Base-by-base conservation (phyloP, 352 stramenopile genomes). In the Phytopythium oedochilum region DNA sequence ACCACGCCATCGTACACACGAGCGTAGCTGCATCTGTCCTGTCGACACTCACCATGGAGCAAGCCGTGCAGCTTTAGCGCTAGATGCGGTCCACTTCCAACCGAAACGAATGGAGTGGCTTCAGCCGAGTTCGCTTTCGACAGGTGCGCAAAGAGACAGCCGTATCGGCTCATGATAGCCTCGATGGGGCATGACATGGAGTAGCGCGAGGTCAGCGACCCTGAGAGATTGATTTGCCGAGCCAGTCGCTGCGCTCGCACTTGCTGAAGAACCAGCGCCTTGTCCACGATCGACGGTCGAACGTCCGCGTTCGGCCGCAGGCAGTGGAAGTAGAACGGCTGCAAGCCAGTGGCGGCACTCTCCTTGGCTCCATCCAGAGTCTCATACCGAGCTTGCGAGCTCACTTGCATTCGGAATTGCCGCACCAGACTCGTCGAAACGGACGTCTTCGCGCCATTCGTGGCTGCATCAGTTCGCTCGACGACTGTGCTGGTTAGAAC, bases 301-400 rank as follows among this genome's bases (percentile, higher is more conserved):
- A 67, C 63, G n/a, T 46, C 54, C 18, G 45, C 54, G 47, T 80
- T 83, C 3, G 73, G 66, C 2, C 73, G 71, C 50, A 83, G 61
- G 40, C 73, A 83, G 53, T 83, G 73, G 39, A 83, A 78, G 54
- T 78, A 78, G 42, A 83, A 67, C 32, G 73, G 68, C 60, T 73
- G 63, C n/a, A 47, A 42, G 6, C 39, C 42, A 17, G 18, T 17
- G 12, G 60, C 46, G 28, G n/a, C 29, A 15, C n/a, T n/a, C n/a
- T 29, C 32, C 18, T 4, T 29, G 15, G 46, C 7, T 18, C 28
- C 34, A 5, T 53, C 40, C 12, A 26, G 29, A n/a, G 5, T 1
- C 12, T 66, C 50, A 38, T 58, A 51, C 20, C 17, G 51, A 0
- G 53, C 60, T 5, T 80, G 39, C 8, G 47, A 56, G 42, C 70